phyloP scores from a whole-genome alignment of 768 basidiomycete genomes.

The Lactarius akahatsu region DNA sequence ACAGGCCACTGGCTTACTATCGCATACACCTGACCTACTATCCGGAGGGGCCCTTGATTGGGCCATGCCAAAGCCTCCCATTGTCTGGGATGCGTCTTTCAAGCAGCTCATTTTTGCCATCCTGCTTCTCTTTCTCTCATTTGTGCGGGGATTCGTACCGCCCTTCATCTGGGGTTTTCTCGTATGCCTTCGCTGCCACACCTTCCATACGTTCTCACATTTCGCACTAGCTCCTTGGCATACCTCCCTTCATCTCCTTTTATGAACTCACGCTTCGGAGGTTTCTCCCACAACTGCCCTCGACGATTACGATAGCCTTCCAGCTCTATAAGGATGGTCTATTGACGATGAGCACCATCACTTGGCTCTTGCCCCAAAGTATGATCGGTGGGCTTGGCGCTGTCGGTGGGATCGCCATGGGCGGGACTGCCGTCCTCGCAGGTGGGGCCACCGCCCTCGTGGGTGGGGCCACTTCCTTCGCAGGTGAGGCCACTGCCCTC shows the following conservation, averaged over 20 bases:
- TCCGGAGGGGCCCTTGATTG: background rate
- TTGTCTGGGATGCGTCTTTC: slow-evolving; percentile 7
- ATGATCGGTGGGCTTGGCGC: slow-evolving; percentile 10
- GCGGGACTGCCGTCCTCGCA: background rate
- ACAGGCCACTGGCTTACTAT: background rate
- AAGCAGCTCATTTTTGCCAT: background rate
- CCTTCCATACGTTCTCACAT: slow-evolving; percentile 1
- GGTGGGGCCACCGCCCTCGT: background rate
- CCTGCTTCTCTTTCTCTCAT: slow-evolving; percentile 5
- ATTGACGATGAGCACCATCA: slow-evolving; percentile 9
- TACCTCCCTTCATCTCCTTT: slow-evolving; percentile 13
- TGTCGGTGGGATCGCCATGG: slow-evolving; percentile 10
- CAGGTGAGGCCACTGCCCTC: background rate
- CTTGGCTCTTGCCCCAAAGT: slow-evolving; percentile 16
- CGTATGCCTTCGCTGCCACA: slow-evolving; percentile 1
- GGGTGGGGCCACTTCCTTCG: background rate
- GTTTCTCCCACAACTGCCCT: slow-evolving; percentile 11
- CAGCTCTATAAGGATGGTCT: slow-evolving; percentile 11
- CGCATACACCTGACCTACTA: slow-evolving; percentile 5
- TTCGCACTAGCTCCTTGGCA: slow-evolving; percentile 6
- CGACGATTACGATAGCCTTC: slow-evolving; percentile 7
- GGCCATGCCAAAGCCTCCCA: slow-evolving; percentile 5
- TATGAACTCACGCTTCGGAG: slow-evolving; percentile 22
- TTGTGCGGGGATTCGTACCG: slow-evolving; percentile 13
- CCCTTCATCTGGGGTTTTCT: background rate